Conservation (phyloP, 2,329 filamentous ascomycete species). For the Aspergillus ustus region DNA sequence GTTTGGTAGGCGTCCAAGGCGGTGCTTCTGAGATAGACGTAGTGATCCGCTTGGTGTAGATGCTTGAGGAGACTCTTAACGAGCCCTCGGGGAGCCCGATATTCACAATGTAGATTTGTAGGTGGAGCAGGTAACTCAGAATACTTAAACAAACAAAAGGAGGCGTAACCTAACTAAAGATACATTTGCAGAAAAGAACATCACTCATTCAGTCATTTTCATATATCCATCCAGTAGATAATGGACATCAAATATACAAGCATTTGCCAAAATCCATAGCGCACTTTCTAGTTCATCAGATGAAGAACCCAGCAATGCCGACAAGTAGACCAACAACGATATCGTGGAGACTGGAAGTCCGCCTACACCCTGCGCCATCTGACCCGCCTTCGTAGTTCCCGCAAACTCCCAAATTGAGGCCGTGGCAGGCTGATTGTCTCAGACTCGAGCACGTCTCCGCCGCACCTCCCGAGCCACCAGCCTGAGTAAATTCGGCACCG, state of each 20-base stretch:
- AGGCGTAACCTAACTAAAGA: neutral
- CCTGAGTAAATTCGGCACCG: slow-evolving; percentile 56
- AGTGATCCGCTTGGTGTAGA: no score
- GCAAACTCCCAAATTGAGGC: slow-evolving; percentile 54
- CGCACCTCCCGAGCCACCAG: slow-evolving; percentile 47
- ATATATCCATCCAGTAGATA: slow-evolving; percentile 16
- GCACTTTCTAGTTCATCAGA: slow-evolving; percentile 32
- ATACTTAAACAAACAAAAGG: no score
- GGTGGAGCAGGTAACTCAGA: no score
- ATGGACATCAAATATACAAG: slow-evolving; percentile 11
- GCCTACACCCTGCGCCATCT: slow-evolving; percentile 34
- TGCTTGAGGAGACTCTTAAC: no score
- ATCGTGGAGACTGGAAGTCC: slow-evolving; percentile 48
- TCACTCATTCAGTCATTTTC: slow-evolving; percentile 20
- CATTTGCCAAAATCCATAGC: slow-evolving; percentile 1
- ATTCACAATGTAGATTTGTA: no score
- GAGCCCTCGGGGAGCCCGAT: no score
- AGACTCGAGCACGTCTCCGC: slow-evolving; percentile 53
- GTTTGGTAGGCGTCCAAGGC: no score
- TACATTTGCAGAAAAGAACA: slow-evolving; percentile 8
- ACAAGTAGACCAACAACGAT: slow-evolving; percentile 48
- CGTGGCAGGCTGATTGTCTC: slow-evolving; percentile 54
- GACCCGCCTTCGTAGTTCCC: slow-evolving; percentile 32
- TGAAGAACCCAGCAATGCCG: slow-evolving; percentile 52
- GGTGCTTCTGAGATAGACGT: no score